Evolutionary conservation across 371 early-diverging fungal genomes (phyloP), one percentile per base, ranked within the genome.

Genomic region (Zopfochytrium polystomum): DNA sequence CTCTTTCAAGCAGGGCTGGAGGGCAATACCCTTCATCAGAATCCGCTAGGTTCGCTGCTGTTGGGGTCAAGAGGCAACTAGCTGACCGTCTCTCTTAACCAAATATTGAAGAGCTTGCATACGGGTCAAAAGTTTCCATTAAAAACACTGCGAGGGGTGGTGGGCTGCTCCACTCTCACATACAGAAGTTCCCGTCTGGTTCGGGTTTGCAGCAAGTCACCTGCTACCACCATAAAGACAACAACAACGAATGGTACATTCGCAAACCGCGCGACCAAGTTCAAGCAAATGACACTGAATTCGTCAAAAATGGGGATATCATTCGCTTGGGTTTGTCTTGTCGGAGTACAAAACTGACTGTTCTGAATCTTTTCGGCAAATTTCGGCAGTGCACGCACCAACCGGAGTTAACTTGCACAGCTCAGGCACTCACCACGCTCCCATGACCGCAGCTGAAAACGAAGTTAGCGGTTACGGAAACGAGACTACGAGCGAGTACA

Each of bases 201-300:
- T 92, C 93, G 2, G 85, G 88, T 52, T 96, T 93, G 69, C 97
- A 99, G 67, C 99, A 99, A 74, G 87, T 99, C n/a, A 99, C 99
- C 0, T 89, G 90, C 53, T 99, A 99, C 73, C 89, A 89, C 53
- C 95, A 98, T 76, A 94, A 93, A 68, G 99, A 99, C 76, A 66
- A 68, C 52, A 99, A 99, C 78, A 99, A 99, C 74, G 82, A 95
- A 53, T 99, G 97, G 94, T 62, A 85, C 11, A 72, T 98, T 33
- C 44, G 31, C 30, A 58, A 66, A 22, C 42, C 72, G 1, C 80
- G 79, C 79, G 65, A 70, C 43, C 69, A 35, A n/a, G 35, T 43
- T 2, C 31, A 35, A n/a, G 55, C 20, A 7, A 34, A 52, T 11
- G 57, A 52, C 2, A 72, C 73, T 18, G 71, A 75, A 9, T 84